These are phyloP conservation scores for Trichaptum fuscoviolaceum DNA, from an alignment of 768 basidiomycete species.

Conservation along the genomic window DNA sequence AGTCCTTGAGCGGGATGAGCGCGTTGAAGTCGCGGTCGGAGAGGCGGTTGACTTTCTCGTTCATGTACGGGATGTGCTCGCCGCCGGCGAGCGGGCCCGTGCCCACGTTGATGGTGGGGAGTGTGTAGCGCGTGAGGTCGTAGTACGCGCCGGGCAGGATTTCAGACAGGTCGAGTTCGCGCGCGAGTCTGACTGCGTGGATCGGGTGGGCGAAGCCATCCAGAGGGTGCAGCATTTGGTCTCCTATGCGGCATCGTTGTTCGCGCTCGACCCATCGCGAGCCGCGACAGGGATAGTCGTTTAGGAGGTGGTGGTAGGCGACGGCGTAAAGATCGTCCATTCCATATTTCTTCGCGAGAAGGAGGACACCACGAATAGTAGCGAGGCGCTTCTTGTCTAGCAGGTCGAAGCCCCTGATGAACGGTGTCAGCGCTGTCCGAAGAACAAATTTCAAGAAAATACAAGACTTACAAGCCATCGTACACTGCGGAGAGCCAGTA, in stretches of 20 bases:
- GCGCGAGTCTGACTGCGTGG: not conserved
- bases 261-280: not conserved
- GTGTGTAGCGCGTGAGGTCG: slow-evolving; percentile 90
- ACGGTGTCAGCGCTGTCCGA: not conserved
- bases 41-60: slow-evolving; percentile 52
- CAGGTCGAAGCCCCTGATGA: not conserved
- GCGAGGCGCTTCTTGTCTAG: not conserved
- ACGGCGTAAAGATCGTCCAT: not conserved
- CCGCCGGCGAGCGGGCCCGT: slow-evolving; percentile 99
- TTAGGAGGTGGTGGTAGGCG: not conserved
- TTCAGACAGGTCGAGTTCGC: not conserved
- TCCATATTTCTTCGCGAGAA: not conserved
- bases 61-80: slow-evolving; percentile 57
- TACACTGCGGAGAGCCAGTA: not conserved
- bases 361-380: not conserved
- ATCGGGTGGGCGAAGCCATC: not conserved
- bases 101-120: slow-evolving; percentile 84
- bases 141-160: slow-evolving; percentile 45
- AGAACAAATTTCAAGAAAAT: not conserved
- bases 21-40: slow-evolving; percentile 80
- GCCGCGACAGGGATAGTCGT: not conserved
- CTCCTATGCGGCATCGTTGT: not conserved
- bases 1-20: slow-evolving; percentile 78
- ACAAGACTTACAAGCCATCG: not conserved
- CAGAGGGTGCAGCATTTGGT: not conserved